phyloP scores from a whole-genome alignment of 1,284 basidiomycete species.

The Leccinum subrobustum region DNA sequence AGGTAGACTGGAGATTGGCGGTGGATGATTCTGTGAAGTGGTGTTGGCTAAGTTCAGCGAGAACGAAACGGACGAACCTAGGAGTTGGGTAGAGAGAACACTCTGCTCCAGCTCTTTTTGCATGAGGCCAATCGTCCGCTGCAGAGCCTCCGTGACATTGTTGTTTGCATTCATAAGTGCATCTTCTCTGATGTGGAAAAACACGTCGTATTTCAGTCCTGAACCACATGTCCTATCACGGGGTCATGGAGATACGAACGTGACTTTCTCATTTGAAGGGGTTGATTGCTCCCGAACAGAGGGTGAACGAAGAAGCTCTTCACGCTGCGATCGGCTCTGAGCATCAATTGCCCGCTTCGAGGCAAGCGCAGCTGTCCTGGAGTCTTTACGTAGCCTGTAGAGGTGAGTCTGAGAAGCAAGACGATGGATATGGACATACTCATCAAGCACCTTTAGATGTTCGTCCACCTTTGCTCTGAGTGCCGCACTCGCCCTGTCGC shows the following conservation, averaged over 20 bases:
- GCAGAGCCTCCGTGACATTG: slow-evolving; percentile 84
- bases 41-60: background rate
- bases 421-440: slow-evolving; percentile 41
- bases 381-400: slow-evolving; percentile 57
- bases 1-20: slow-evolving; percentile 69
- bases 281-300: slow-evolving; percentile 43
- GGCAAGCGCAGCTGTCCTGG: slow-evolving; percentile 60
- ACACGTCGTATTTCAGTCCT: slow-evolving; percentile 1
- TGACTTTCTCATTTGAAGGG: slow-evolving; percentile 49
- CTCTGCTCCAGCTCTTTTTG: slow-evolving; percentile 89
- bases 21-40: slow-evolving; percentile 70
- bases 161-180: slow-evolving; percentile 83
- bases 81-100: slow-evolving; percentile 80
- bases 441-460: slow-evolving; percentile 44
- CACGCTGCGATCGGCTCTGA: slow-evolving; percentile 53
- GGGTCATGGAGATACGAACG: slow-evolving; percentile 40
- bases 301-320: slow-evolving; percentile 61
- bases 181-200: slow-evolving; percentile 60
- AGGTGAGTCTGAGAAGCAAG: slow-evolving; percentile 23
- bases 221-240: background rate
- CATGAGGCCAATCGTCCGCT: slow-evolving; percentile 83
- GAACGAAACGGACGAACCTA: slow-evolving; percentile 53
- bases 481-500: slow-evolving; percentile 50
- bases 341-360: slow-evolving; percentile 74
- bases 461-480: slow-evolving; percentile 51